Base-by-base conservation (phyloP, 2,329 filamentous ascomycete genomes). In the Claviceps lovelessii region DNA sequence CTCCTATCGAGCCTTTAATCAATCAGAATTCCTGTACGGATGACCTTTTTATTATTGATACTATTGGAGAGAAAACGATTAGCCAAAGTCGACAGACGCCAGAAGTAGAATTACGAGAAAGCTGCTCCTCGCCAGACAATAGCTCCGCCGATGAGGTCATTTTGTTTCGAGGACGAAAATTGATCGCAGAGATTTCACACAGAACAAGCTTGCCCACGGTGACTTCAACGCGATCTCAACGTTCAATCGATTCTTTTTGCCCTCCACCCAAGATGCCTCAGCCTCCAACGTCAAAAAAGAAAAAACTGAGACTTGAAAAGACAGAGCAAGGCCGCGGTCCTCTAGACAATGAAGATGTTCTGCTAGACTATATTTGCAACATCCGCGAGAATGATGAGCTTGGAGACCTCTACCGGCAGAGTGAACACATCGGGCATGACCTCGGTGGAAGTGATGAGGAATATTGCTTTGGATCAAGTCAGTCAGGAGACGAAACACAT, bases 341-440 rank as follows among this genome's bases (percentile, higher is more conserved):
- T 11, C 28, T 19, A 29, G 23, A 52, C 9, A 53, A 61, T 2
- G 72, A 76, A 19, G 79, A 83, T 44, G 72, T 82, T 46, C 69
- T 83, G 60, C 77, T 79, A 1, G 86, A 90, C 62, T 90, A 90
- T 61, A 83, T 88, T 62, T 76, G 79, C 47, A 88, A 89, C 58
- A 74, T 87, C 62, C 69, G 68, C 19, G 73, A 73, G 1, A 73
- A 75, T 50, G 72, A 71, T 31, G 69, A 72, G 61, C 75, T 79
- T 9, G 81, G 88, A 58, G 82, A 84, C 44, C 68, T 84, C 29
- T 66, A 86, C 35, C 72, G 77, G 52, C 83, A 81, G 64, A 78
- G 83, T 62, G 76, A 81, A 65, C 79, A 83, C 15, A 61, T 62
- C 19, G 55, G 54, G 10, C 62, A 63, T 13, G 63, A 67, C 49